A percentile compares a stretch with the other conserved stretches of the same genome.
phyloP scores from a whole-genome alignment of 768 basidiomycete genomes.

The Phanerochaete sordida region DNA sequence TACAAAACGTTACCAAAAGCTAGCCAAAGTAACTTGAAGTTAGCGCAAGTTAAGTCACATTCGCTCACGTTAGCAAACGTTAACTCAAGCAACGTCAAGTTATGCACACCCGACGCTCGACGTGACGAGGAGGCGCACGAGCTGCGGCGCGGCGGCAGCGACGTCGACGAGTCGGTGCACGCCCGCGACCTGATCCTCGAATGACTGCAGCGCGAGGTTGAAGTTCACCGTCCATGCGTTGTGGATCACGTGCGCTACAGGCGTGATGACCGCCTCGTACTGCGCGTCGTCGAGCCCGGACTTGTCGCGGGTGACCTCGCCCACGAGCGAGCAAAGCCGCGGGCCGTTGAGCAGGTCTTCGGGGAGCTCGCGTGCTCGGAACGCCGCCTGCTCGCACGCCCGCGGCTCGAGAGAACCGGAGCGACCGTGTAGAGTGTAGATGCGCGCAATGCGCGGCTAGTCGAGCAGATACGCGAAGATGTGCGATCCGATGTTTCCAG shows the following conservation, averaged over 20 bases:
- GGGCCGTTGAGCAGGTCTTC: constrained; percentile 6
- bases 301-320: constrained; percentile 15
- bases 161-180: constrained; percentile 31
- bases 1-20: no score
- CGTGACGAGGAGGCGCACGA: constrained; percentile 26
- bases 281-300: constrained; percentile 15
- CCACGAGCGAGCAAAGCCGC: constrained; percentile 16
- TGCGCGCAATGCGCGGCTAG: constrained; percentile 12
- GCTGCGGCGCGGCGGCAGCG: constrained; percentile 18
- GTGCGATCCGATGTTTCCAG: constrained; percentile 10
- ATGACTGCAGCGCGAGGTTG: constrained; percentile 27
- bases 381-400: constrained; percentile 13
- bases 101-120: constrained; percentile 34
- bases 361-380: constrained; percentile 14
- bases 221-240: constrained; percentile 39
- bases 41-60: no score
- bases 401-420: neutral
- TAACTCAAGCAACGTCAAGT: no score
- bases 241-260: constrained; percentile 6
- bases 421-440: constrained; percentile 23
- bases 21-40: no score
- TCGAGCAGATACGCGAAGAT: constrained; percentile 16
- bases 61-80: no score
- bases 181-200: constrained; percentile 24
- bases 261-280: constrained; percentile 13